A percentile compares a stretch with the other conserved stretches of the same genome.
These are phyloP conservation scores for Melanopsichium pennsylvanicum DNA, from an alignment of 1,284 basidiomycete genomes.

Conservation along the genomic window DNA sequence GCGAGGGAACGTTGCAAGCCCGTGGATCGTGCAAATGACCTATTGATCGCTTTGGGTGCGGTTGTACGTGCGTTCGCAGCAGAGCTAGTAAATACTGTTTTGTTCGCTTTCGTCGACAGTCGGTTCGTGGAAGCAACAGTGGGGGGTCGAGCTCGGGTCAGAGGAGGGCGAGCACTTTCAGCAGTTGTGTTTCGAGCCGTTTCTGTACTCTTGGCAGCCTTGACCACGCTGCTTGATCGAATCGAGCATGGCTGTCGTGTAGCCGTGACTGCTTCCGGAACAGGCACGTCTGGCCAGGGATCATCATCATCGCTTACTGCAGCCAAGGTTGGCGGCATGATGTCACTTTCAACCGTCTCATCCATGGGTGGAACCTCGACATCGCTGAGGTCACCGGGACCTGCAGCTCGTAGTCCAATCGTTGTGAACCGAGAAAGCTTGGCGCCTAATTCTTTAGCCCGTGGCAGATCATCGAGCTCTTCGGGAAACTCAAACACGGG, in stretches of 20 bases:
- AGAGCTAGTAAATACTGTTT: not conserved
- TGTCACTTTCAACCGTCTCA: not conserved
- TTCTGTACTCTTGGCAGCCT: no score
- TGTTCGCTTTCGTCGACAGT: no score
- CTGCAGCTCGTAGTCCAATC: slow-evolving; percentile 6
- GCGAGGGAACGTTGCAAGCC: slow-evolving; percentile 35
- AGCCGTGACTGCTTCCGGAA: not conserved
- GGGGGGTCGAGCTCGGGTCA: not conserved
- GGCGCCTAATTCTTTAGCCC: slow-evolving; percentile 40
- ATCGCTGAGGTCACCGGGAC: slow-evolving; percentile 26
- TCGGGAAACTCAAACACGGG: slow-evolving; percentile 48
- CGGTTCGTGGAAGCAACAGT: not conserved
- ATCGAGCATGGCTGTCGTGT: not conserved
- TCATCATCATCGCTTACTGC: slow-evolving; percentile 32
- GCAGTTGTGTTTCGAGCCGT: not conserved
- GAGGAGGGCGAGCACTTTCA: not conserved
- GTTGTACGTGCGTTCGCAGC: not conserved
- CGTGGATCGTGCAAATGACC: slow-evolving; percentile 3
- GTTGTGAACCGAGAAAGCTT: slow-evolving; percentile 27
- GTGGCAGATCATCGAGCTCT: slow-evolving; percentile 49
- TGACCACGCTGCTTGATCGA: no score
- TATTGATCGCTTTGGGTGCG: not conserved
- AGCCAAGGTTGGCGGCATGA: not conserved
- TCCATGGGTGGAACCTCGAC: slow-evolving; percentile 18
- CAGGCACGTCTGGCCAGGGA: slow-evolving; percentile 35